These are phyloP conservation scores for Fusarium ramigenum DNA, from an alignment of 2,329 filamentous ascomycete genomes.

Conservation along the genomic window DNA sequence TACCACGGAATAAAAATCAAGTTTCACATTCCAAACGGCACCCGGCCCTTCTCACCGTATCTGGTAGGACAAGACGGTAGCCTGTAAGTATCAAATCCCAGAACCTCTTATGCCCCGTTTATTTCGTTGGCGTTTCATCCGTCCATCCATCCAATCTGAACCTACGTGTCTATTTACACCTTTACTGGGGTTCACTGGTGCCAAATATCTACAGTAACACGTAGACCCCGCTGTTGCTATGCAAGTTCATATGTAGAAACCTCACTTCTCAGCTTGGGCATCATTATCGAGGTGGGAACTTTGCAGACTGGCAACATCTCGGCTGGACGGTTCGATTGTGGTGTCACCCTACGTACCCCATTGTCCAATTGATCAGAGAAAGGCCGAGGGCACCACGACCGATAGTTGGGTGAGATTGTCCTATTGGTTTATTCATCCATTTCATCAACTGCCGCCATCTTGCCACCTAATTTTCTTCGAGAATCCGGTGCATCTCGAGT, in stretches of 20 bases:
- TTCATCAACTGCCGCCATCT: conserved; percentile 12
- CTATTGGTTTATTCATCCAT: conserved; percentile 20
- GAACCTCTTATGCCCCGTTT: background rate
- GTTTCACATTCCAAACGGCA: conserved; percentile 28
- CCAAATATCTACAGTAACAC: conserved; percentile 8
- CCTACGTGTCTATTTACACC: conserved; percentile 14
- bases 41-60: conserved; percentile 17
- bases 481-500: background rate
- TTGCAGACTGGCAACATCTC: background rate
- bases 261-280: background rate
- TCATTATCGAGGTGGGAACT: background rate
- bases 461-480: background rate
- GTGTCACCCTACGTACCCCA: background rate
- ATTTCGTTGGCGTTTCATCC: conserved; percentile 27
- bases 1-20: conserved; percentile 23
- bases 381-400: conserved; percentile 1
- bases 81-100: background rate
- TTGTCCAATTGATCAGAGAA: background rate
- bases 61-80: conserved; percentile 2
- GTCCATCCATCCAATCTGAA: background rate
- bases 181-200: conserved; percentile 15
- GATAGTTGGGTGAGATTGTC: background rate
- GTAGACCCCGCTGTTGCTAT: conserved; percentile 7
- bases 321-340: background rate
- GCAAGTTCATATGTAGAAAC: background rate